A percentile compares a stretch with the other conserved stretches of the same genome.
Evolutionary conservation across 1,139 yeast genomes (phyloP).

Genomic region (Scheffersomyces segobiensis): DNA sequence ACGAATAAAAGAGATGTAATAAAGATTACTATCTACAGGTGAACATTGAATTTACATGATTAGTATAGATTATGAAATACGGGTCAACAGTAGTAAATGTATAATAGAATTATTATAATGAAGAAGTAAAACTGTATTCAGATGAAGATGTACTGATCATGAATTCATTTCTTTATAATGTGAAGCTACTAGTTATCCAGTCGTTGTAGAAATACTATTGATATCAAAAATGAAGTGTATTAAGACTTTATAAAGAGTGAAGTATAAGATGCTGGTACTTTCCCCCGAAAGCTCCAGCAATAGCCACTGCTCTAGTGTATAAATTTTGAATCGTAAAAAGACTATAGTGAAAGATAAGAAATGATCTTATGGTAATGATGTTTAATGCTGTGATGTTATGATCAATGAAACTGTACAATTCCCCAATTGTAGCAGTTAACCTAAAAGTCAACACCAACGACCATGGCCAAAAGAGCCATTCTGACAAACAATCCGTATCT

Average conservation of each 20-base stretch:
- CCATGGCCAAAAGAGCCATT: constrained; percentile 98
- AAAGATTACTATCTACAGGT: neutral
- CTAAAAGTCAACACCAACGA: constrained; percentile 77
- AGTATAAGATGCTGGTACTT: neutral
- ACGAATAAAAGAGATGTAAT: neutral
- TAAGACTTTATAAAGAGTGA: neutral
- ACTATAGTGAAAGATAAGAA: neutral
- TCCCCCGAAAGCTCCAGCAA: neutral
- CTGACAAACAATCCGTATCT: constrained; percentile 96
- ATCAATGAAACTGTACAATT: constrained; percentile 7
- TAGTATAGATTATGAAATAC: neutral
- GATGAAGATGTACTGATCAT: too few species aligned
- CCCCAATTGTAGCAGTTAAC: constrained; percentile 15
- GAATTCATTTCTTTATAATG: neutral
- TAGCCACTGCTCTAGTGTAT: neutral
- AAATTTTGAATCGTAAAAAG: constrained; percentile 1
- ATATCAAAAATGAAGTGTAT: too few species aligned
- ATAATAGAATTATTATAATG: neutral
- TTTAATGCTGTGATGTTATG: neutral
- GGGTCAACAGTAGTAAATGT: neutral
- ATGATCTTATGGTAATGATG: neutral
- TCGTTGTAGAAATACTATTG: neutral
- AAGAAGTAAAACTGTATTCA: neutral
- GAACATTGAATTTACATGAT: neutral
- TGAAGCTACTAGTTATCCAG: too few species aligned